Evolutionary conservation across 2,329 filamentous ascomycete species (phyloP), one percentile per base, ranked within the genome.

Genomic region (Clonostachys rosea): DNA sequence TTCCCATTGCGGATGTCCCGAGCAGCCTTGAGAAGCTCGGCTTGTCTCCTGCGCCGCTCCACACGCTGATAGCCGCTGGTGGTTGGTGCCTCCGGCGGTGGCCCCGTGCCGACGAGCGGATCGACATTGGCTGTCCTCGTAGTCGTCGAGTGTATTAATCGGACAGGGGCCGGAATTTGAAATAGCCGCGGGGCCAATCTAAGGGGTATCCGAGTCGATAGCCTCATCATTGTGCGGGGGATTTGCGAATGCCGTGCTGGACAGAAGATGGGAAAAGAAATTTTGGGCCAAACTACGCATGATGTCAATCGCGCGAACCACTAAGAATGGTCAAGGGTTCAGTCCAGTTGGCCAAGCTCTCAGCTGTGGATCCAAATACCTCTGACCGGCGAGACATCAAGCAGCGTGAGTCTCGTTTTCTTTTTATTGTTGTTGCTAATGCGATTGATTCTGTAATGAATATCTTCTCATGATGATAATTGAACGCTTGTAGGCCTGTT

Each of bases 71-170:
- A 65, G 36, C 65, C 64, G 35, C 60, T 57, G 11, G 79, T 73
- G 20, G 65, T 56, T 2, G 82, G 81, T 1, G 80, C 68, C 48
- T 72, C 67, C 4, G 82, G 81, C 7, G 82, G 81, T 46, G 82
- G 81, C 2, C 81, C 81, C 34, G 76, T 71, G 50, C 76, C 76
- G 52, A 78, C 70, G 52, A 80, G 67, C 40, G 79, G 71, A 30
- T 69, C 69, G 50, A 79, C 75, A 52, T 72, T 68, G 43, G 76
- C 76, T 18, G 68, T 54, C 47, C 64, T 60, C 44, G 55, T 52
- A 48, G 56, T 50, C 40, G 61, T 61, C 44, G 60, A 56, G 51
- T 66, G 66, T 49, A 73, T 53, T 5, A 62, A 49, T 11, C 63
- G 59, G 47, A 54, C 35, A n/a, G 51, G 47, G 40, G 49, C 40